phyloP scores from a whole-genome alignment of 1,139 yeast genomes.

The Candida pseudoviswanathii region DNA sequence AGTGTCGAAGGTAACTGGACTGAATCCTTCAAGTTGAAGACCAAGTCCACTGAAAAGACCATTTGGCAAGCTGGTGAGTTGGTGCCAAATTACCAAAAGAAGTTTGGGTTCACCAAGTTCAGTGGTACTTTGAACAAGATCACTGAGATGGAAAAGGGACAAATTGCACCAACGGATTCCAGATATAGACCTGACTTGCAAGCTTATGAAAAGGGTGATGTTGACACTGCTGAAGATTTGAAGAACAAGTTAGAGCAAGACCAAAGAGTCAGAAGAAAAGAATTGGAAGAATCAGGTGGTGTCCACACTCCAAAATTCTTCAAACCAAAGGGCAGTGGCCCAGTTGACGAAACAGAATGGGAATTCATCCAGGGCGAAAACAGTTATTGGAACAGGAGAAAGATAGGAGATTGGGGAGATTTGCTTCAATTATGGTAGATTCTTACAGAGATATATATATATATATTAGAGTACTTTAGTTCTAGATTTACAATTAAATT shows the following conservation, averaged over 20 bases:
- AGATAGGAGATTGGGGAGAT: slow-evolving; percentile 59
- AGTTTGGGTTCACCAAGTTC: slow-evolving; percentile 85
- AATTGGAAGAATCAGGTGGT: slow-evolving; percentile 46
- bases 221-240: slow-evolving; percentile 67
- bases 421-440: slow-evolving; percentile 53
- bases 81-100: slow-evolving; percentile 57
- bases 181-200: slow-evolving; percentile 85
- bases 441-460: not conserved
- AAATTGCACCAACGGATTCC: slow-evolving; percentile 83
- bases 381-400: slow-evolving; percentile 83
- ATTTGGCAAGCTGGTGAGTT: slow-evolving; percentile 73
- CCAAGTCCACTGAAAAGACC: slow-evolving; percentile 41
- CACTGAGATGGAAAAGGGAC: slow-evolving; percentile 64
- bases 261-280: slow-evolving; percentile 77
- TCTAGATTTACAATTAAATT: not conserved
- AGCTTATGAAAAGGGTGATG: slow-evolving; percentile 67
- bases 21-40: slow-evolving; percentile 50
- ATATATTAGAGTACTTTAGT: slow-evolving; percentile 4
- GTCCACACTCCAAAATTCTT: slow-evolving; percentile 67
- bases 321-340: slow-evolving; percentile 43
- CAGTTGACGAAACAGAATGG: slow-evolving; percentile 57
- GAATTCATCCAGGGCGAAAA: slow-evolving; percentile 58
- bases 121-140: slow-evolving; percentile 81
- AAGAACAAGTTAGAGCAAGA: slow-evolving; percentile 73
- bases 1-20: slow-evolving; percentile 80